Percentiles rank a stretch among this genome's conserved stretches.
Evolutionary conservation across 1,139 yeast genomes (phyloP).

Genomic region (Geotrichum phurueaensis): DNA sequence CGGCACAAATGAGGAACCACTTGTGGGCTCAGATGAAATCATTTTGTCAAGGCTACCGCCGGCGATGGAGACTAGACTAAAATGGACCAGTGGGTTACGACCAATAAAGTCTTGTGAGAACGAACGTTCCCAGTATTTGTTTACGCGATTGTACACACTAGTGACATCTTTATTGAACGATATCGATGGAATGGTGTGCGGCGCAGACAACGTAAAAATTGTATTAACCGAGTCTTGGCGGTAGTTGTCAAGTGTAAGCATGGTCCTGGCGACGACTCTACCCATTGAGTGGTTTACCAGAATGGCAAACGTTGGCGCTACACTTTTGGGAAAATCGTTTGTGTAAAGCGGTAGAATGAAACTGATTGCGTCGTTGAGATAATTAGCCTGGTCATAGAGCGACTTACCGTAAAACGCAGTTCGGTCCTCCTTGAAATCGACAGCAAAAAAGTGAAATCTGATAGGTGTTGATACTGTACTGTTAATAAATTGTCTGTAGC

Average conservation of each 20-base stretch:
- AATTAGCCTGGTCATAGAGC: conserved; percentile 89
- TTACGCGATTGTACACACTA: conserved; percentile 58
- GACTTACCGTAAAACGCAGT: conserved; percentile 96
- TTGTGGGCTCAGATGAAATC: conserved; percentile 77
- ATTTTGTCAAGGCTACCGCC: conserved; percentile 69
- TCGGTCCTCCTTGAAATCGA: conserved; percentile 92
- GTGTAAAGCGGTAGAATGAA: conserved; percentile 66
- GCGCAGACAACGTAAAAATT: conserved; percentile 70
- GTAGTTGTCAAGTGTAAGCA: conserved; percentile 70
- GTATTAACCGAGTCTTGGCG: conserved; percentile 58
- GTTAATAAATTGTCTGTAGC: conserved; percentile 15
- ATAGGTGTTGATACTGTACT: conserved; percentile 13
- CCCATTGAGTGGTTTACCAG: conserved; percentile 84
- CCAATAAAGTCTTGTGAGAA: conserved; percentile 32
- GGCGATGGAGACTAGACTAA: conserved; percentile 51
- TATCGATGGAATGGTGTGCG: conserved; percentile 79
- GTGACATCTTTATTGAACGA: conserved; percentile 78
- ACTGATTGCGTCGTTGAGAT: conserved; percentile 75
- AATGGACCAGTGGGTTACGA: conserved; percentile 31
- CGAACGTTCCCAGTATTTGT: conserved; percentile 65
- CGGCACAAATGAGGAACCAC: conserved; percentile 59
- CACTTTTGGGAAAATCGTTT: background rate
- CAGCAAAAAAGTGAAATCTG: conserved; percentile 68
- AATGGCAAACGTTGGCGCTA: conserved; percentile 54
- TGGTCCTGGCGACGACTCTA: conserved; percentile 73